Conservation (phyloP, 176 grass and related monocot genomes). For the Raddia distichophylla region DNA sequence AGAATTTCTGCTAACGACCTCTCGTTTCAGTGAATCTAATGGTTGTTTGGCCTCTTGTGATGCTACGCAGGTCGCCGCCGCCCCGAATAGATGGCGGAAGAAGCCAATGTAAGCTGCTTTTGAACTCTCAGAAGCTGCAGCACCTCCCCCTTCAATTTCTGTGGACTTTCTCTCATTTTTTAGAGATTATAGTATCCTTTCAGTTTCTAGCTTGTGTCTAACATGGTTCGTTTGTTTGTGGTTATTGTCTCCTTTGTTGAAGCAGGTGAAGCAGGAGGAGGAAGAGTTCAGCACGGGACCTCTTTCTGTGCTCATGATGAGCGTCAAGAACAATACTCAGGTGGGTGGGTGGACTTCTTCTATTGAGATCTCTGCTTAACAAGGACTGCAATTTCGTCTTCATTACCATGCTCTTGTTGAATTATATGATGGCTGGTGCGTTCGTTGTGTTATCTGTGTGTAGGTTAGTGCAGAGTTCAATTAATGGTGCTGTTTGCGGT, state of each 20-base stretch:
- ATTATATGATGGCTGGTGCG: neutral
- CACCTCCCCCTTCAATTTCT: too few relatives aligned
- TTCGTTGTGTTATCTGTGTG: neutral
- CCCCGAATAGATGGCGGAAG: too few relatives aligned
- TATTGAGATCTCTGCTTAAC: neutral
- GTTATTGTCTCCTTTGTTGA: neutral
- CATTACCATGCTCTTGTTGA: neutral
- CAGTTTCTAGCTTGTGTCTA: too few relatives aligned
- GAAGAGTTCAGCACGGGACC: slow-evolving; percentile 77
- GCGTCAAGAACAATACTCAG: slow-evolving; percentile 76
- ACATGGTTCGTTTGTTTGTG: neutral
- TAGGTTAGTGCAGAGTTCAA: too few relatives aligned
- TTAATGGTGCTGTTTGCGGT: neutral
- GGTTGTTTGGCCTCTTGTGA: too few relatives aligned
- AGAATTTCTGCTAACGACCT: too few relatives aligned
- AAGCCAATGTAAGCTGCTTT: too few relatives aligned
- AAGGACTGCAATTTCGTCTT: neutral
- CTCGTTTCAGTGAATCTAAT: too few relatives aligned
- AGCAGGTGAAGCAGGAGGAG: slow-evolving; percentile 66
- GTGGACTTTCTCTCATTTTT: too few relatives aligned
- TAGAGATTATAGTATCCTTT: too few relatives aligned
- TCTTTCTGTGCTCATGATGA: slow-evolving; percentile 67
- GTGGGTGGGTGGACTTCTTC: slow-evolving; percentile 16
- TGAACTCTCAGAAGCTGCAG: too few relatives aligned
- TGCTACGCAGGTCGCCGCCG: too few relatives aligned